These are phyloP conservation scores for Knoxia roxburghii DNA, from an alignment of 257 asterid species.

Conservation along the genomic window DNA sequence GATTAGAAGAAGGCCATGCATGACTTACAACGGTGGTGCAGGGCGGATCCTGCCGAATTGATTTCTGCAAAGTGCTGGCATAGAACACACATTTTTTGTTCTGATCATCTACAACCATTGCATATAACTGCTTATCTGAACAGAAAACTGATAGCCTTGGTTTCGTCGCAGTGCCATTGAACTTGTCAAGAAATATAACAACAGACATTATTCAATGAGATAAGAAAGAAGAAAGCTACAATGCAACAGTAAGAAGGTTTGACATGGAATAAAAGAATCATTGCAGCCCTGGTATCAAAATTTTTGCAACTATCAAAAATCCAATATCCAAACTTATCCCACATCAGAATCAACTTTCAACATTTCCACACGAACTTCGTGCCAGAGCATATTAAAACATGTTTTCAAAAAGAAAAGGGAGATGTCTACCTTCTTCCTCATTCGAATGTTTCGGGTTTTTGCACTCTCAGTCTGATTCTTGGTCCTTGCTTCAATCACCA, in stretches of 20 bases:
- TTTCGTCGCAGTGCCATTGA: slow-evolving; percentile 58
- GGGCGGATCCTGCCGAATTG: slow-evolving; percentile 50
- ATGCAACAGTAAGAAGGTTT: background rate
- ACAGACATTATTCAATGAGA: background rate
- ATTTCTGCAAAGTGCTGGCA: slow-evolving; percentile 73
- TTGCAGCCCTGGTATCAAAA: too few relatives aligned
- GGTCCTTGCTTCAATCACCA: slow-evolving; percentile 56
- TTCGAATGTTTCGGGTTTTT: slow-evolving; percentile 56
- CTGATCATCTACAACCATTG: slow-evolving; percentile 75
- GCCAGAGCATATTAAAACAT: background rate
- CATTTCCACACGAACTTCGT: background rate
- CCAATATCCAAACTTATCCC: background rate
- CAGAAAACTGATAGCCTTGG: slow-evolving; percentile 93
- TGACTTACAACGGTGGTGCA: slow-evolving; percentile 60
- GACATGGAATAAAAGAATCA: background rate
- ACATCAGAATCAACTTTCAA: background rate
- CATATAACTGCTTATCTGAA: slow-evolving; percentile 76
- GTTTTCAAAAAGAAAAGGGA: background rate
- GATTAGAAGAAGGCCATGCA: background rate
- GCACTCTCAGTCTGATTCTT: slow-evolving; percentile 55
- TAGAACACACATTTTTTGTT: slow-evolving; percentile 68
- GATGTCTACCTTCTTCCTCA: slow-evolving; percentile 51
- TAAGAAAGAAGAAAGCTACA: background rate
- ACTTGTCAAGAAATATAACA: slow-evolving; percentile 32
- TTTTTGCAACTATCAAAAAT: background rate